Evolutionary conservation across 2,329 filamentous ascomycete species (phyloP), one percentile per base, ranked within the genome.

Genomic region (Clarireedia paspali): DNA sequence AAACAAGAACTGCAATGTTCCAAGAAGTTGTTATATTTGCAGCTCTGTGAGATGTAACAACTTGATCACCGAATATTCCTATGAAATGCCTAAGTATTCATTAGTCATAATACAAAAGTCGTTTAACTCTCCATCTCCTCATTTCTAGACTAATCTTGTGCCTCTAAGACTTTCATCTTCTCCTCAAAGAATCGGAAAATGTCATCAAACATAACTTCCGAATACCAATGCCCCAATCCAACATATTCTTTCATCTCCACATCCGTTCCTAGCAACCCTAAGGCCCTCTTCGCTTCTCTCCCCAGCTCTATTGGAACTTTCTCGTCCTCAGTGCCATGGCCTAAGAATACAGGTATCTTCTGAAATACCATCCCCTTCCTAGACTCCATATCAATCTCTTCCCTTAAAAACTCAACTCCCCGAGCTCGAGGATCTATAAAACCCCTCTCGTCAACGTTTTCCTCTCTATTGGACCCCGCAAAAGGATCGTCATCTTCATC

Each of bases 201-300:
- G 51, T 76, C 69, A 4, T 52, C 40, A 6, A 77, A 56, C 72
- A 77, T 76, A 26, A 69, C 62, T 1, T 62, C 56, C 1, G 71
- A 74, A 51, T 77, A 74, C 72, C 74, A 77, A 58, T 80, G 77
- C 0, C 70, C 75, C 2, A 77, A 62, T 0, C 63, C 70, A 4
- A 66, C 57, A 53, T 79, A 80, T 6, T 66, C 65, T 7, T 67
- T 66, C 62, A 74, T 73, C 6, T 69, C 53, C 0, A 72, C 68
- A 1, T 67, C 50, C 24, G 72, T 58, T 0, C 71, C 72, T 50
- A 77, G 57, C 2, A 59, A 60, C 1, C 62, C 50, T 20, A 80
- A 60, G 38, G 70, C 67, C 1, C 62, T 62, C 1, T 64, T 64
- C 0, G 74, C 68, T 12, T 68, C 63, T n/a, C 63, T 56, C 0